Base-by-base conservation (phyloP, 768 basidiomycete genomes). In the Tremella fuciformis region DNA sequence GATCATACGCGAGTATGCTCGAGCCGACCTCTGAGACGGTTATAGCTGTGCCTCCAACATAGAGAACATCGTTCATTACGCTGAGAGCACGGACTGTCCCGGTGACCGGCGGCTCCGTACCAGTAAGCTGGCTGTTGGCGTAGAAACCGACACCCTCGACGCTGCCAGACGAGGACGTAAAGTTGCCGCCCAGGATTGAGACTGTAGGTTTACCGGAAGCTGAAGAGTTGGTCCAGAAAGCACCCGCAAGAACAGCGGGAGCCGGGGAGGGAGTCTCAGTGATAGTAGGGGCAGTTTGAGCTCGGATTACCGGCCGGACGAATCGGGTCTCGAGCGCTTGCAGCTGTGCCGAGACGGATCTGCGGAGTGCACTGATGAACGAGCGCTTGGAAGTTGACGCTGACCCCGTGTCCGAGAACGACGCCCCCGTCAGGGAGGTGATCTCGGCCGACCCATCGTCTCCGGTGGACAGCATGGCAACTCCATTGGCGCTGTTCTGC, bases 161-260 rank as follows among this genome's bases (percentile, higher is more conserved):
- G 85, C 56, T 51, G 34, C n/a, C 48, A 15, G 59, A 46, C 0
- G 87, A 83, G n/a, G 42, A 46, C 16, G 42, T 18, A 74, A 97
- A 99, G 75, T 92, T 91, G 37, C 94, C 94, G 29, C 92, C 94
- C 49, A 97, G 80, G 61, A 97, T 84, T 42, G 84, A 84, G 18
- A 90, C 76, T 56, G 88, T 84, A 0, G 69, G 65, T 46, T 69
- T 73, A 3, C 83, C 81, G 9, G 79, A 79, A 2, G 84, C 84
- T 1, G 86, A 83, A 38, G 80, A 80, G 71, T 97, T 96, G 51
- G 56, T 67, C 89, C 90, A 97, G 80, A 91, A 97, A 1, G 84
- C 83, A 29, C 90, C 94, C 0, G 89, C 83, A 55, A 96, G 80
- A 59, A 97, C 84, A 16, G 89, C 85, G 0, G 91, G 90, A 0